phyloP scores from a whole-genome alignment of 768 basidiomycete genomes.

The Lactarius psammicola region DNA sequence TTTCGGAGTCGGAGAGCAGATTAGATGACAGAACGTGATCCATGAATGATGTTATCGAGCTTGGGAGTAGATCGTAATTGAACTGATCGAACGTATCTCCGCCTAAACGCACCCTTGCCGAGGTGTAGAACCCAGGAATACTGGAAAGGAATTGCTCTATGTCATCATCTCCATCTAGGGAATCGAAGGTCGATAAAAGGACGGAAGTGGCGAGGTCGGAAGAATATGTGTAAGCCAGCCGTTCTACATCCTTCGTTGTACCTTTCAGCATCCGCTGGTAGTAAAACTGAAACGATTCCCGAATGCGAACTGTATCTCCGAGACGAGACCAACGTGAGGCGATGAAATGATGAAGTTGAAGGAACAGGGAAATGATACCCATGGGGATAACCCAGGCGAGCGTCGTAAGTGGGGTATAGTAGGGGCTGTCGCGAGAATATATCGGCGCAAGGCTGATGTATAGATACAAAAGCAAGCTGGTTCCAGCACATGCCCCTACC shows the following conservation, averaged over 20 bases:
- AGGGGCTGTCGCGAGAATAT: not conserved
- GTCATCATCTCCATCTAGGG: slow-evolving; percentile 3
- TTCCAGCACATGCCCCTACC: not conserved
- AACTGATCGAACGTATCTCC: not conserved
- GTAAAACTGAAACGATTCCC: not conserved
- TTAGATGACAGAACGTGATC: no score
- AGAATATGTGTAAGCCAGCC: not conserved
- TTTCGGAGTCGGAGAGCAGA: no score
- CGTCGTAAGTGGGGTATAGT: not conserved
- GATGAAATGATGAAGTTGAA: not conserved
- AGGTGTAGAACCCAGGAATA: slow-evolving; percentile 11
- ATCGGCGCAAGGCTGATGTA: not conserved
- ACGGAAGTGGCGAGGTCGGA: not conserved
- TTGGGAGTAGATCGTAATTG: not conserved
- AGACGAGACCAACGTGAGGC: not conserved
- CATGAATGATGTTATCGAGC: not conserved
- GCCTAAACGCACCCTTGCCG: not conserved
- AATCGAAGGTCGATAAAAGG: not conserved
- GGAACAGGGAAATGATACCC: not conserved
- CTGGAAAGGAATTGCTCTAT: slow-evolving; percentile 2
- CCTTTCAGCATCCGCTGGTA: not conserved
- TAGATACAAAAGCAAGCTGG: not conserved
- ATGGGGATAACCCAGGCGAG: not conserved
- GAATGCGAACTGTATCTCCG: not conserved
- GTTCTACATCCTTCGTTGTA: slow-evolving; percentile 3